These are phyloP conservation scores for Mycosarcoma maydis DNA, from an alignment of 1,284 basidiomycete genomes.

Conservation along the genomic window DNA sequence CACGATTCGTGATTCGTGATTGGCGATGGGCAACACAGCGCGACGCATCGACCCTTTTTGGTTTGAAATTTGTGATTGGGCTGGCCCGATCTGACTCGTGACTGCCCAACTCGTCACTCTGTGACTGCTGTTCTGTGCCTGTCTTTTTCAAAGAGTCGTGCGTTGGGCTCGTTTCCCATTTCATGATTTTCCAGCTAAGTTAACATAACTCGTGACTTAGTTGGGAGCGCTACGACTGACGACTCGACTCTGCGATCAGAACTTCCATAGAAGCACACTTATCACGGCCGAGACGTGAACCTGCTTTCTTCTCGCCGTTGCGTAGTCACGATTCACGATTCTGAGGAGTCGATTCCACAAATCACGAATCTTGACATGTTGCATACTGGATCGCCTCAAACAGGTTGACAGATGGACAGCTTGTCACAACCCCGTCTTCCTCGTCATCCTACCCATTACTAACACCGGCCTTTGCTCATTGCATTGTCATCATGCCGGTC, in stretches of 20 bases:
- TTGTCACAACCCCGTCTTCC: neutral
- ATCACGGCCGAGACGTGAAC: conserved; percentile 7
- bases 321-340: too few relatives aligned
- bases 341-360: conserved; percentile 12
- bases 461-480: neutral
- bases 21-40: too few relatives aligned
- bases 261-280: neutral
- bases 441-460: conserved; percentile 1
- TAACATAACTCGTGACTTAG: too few relatives aligned
- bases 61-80: neutral
- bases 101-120: conserved; percentile 2
- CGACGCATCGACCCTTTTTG: conserved; percentile 16
- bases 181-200: too few relatives aligned
- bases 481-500: conserved; percentile 14
- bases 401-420: too few relatives aligned
- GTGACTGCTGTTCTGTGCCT: too few relatives aligned
- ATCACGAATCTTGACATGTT: neutral
- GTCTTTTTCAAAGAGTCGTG: too few relatives aligned
- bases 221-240: too few relatives aligned
- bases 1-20: too few relatives aligned
- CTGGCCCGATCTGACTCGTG: conserved; percentile 7
- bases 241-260: neutral
- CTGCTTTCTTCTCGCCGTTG: neutral
- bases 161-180: neutral
- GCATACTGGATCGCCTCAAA: too few relatives aligned